Conservation (phyloP, 2,329 filamentous ascomycete species). For the Verruconis gallopava region DNA sequence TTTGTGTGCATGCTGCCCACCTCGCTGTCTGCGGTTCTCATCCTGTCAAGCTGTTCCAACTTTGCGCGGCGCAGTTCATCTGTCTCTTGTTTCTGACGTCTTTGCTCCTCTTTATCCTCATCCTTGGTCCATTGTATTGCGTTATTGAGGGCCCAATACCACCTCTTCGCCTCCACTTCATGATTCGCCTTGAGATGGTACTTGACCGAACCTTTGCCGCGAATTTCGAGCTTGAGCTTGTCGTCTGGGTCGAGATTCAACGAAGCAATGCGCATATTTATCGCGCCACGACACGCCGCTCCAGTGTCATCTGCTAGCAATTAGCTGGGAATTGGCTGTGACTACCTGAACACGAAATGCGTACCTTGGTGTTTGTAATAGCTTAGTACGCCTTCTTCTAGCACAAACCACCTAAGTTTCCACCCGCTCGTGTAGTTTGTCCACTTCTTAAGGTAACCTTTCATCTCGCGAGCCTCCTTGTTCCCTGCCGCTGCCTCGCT, state of each 20-base stretch:
- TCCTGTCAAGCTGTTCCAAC: conserved; percentile 51
- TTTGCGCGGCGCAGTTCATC: conserved; percentile 69
- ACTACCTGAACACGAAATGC: conserved; percentile 7
- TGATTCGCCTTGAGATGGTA: conserved; percentile 97
- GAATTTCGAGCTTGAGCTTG: conserved; percentile 95
- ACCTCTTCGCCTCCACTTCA: conserved; percentile 92
- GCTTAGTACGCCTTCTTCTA: conserved; percentile 92
- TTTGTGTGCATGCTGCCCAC: conserved; percentile 23
- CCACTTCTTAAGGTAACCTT: conserved; percentile 98
- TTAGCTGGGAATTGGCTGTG: neutral
- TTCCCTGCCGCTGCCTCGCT: conserved; percentile 39
- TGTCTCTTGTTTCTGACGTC: conserved; percentile 57
- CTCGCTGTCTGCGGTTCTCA: conserved; percentile 26
- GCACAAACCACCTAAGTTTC: conserved; percentile 92
- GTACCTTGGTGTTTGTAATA: conserved; percentile 92
- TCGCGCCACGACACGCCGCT: conserved; percentile 89
- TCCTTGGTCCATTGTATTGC: conserved; percentile 98
- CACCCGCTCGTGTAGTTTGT: conserved; percentile 97
- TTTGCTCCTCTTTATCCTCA: conserved; percentile 82
- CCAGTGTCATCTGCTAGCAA: conserved; percentile 62
- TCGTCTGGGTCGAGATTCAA: conserved; percentile 95
- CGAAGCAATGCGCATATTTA: conserved; percentile 95
- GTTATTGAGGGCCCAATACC: conserved; percentile 99
- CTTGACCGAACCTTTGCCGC: conserved; percentile 96
- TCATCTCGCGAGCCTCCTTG: conserved; percentile 91